Evolutionary conservation across 108 stramenopile species (phyloP).

Genomic region (Skeletonema potamos): DNA sequence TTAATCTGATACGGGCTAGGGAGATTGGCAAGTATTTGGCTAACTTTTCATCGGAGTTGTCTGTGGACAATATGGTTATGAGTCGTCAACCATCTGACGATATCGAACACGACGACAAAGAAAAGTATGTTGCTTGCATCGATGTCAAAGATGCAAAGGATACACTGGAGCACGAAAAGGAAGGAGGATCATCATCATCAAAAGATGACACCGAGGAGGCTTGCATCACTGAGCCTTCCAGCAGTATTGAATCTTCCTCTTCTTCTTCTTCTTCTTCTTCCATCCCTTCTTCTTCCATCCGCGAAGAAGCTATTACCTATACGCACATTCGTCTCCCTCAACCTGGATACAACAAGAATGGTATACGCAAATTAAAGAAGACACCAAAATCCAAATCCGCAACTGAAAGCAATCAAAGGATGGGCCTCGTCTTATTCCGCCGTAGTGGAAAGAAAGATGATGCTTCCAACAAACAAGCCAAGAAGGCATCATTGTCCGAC

Average conservation of each 20-base stretch:
- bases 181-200: neutral
- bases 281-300: neutral
- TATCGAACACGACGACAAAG: neutral
- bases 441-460: neutral
- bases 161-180: too few species aligned
- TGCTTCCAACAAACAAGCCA: neutral
- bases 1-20: neutral
- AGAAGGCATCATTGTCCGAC: neutral
- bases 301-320: neutral
- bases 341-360: conserved; percentile 21
- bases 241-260: too few species aligned
- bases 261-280: too few species aligned
- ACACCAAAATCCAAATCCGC: neutral
- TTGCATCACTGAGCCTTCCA: neutral
- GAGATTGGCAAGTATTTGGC: neutral
- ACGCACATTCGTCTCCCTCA: conserved; percentile 15
- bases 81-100: neutral
- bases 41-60: neutral
- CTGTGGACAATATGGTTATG: neutral
- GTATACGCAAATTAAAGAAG: neutral
- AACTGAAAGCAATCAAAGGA: neutral
- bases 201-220: neutral
- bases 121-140: too few species aligned
- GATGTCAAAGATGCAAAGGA: too few species aligned
- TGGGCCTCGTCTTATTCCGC: neutral